Evolutionary conservation across 2,329 filamentous ascomycete species (phyloP), one percentile per base, ranked within the genome.

Genomic region (Lecanoromycetidae sp.): DNA sequence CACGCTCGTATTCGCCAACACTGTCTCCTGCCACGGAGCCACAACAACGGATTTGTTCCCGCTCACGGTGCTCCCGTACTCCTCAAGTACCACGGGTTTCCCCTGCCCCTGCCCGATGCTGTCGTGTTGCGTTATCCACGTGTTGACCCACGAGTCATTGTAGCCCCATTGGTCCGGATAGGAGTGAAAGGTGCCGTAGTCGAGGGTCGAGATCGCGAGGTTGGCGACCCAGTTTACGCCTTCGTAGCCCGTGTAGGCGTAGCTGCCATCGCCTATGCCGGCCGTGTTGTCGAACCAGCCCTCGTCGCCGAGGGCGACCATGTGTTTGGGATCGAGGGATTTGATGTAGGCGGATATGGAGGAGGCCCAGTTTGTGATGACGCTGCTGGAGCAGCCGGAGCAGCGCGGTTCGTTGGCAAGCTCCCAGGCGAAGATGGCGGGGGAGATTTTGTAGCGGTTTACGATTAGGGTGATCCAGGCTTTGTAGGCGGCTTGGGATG

Each of bases 381-480:
- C 69, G 6, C 70, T 68, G 1, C 74, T 72, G 33, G 66, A 63
- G 57, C 80, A 84, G 10, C 75, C 71, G 12, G 70, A 66, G 63
- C 79, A 82, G 50, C 79, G 69, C 13, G 79, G 75, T 61, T 84
- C 80, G 54, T 84, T 84, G 48, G 69, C 75, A 1, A 84, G 65
- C 56, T 84, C 79, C 80, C 80, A 84, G 0, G 77, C 76, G 53
- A 83, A 76, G 38, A 84, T 70, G 0, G 79, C 71, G 0, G 73
- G 63, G 0, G 75, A 80, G 51, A 69, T 64, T 37, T 66, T 71
- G 63, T 81, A 83, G 9, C 79, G 68, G 17, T 63, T 71, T 2
- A 84, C 71, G 5, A 84, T 69, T 0, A 67, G 65, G 40, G 71
- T 65, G 57, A 83, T 71, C 58, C 83, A 84, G 39, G 66, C 68